phyloP scores from a whole-genome alignment of 164 flowering plant species.

The Piper betle region DNA sequence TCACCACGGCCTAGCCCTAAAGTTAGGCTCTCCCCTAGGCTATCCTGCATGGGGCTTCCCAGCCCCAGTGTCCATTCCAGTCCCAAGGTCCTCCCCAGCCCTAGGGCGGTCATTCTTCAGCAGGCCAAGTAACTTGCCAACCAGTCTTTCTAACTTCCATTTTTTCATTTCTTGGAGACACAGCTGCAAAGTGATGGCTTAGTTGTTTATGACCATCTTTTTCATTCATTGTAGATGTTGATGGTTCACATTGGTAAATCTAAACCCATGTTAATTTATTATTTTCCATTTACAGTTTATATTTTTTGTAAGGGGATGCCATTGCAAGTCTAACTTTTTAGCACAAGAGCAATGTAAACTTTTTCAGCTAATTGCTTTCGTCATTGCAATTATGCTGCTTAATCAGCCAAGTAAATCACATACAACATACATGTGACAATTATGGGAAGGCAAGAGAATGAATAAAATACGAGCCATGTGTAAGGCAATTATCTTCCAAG shows the following conservation, averaged over 20 bases:
- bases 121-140: too few species aligned
- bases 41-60: constrained; percentile 70
- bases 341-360: too few species aligned
- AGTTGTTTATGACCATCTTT: background rate
- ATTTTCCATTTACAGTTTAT: background rate
- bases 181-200: background rate
- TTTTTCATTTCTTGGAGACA: background rate
- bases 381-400: too few species aligned
- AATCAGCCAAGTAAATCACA: too few species aligned
- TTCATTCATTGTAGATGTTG: background rate
- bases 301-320: background rate
- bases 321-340: too few species aligned
- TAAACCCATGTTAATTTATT: background rate
- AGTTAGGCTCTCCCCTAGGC: constrained; percentile 62
- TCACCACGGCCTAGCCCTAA: constrained; percentile 74
- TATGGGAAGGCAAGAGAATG: too few species aligned
- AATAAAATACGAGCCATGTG: too few species aligned
- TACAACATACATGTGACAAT: too few species aligned
- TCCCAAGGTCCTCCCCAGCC: too few species aligned
- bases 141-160: background rate
- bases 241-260: background rate
- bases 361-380: too few species aligned
- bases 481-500: too few species aligned
- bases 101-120: constrained; percentile 11
- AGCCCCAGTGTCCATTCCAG: too few species aligned